Conservation (phyloP, 352 stramenopile genomes). For the Phytophthora sojae region DNA sequence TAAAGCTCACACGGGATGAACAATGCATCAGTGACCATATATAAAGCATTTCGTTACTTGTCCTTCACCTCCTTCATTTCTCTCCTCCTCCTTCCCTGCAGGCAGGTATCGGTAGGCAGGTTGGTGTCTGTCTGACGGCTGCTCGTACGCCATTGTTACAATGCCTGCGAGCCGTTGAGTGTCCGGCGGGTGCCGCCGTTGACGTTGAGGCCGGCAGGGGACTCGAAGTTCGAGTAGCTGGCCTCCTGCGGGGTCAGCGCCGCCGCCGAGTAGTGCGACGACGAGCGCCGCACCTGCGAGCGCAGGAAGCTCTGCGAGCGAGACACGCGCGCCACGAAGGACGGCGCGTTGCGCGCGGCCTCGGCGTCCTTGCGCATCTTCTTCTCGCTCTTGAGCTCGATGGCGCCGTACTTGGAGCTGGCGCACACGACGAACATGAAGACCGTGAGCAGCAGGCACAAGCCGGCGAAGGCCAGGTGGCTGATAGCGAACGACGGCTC, state of each 20-base stretch:
- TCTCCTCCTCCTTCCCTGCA: slow-evolving; percentile 4
- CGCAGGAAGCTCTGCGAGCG: slow-evolving; percentile 86
- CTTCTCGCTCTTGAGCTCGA: slow-evolving; percentile 89
- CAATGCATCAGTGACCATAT: slow-evolving; percentile 31
- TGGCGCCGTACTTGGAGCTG: slow-evolving; percentile 83
- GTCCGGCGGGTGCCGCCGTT: slow-evolving; percentile 39
- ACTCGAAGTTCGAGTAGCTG: slow-evolving; percentile 87
- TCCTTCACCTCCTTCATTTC: slow-evolving; percentile 11
- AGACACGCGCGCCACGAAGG: slow-evolving; percentile 62
- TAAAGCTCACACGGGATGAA: not conserved
- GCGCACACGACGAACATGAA: slow-evolving; percentile 82
- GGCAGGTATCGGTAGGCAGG: no score
- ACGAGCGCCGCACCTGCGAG: slow-evolving; percentile 60
- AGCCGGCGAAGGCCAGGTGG: slow-evolving; percentile 77
- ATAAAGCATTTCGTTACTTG: slow-evolving; percentile 25
- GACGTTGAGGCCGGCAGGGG: slow-evolving; percentile 47
- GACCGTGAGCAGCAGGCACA: slow-evolving; percentile 76
- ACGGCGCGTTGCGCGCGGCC: slow-evolving; percentile 50
- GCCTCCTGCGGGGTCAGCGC: slow-evolving; percentile 61
- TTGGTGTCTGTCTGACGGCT: no score
- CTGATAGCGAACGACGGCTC: slow-evolving; percentile 76
- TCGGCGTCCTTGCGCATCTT: slow-evolving; percentile 72
- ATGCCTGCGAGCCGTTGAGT: slow-evolving; percentile 43
- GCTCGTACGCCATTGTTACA: slow-evolving; percentile 12
- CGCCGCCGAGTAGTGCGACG: slow-evolving; percentile 54